These are phyloP conservation scores for Mycena venus DNA, from an alignment of 768 basidiomycete genomes.

Conservation along the genomic window DNA sequence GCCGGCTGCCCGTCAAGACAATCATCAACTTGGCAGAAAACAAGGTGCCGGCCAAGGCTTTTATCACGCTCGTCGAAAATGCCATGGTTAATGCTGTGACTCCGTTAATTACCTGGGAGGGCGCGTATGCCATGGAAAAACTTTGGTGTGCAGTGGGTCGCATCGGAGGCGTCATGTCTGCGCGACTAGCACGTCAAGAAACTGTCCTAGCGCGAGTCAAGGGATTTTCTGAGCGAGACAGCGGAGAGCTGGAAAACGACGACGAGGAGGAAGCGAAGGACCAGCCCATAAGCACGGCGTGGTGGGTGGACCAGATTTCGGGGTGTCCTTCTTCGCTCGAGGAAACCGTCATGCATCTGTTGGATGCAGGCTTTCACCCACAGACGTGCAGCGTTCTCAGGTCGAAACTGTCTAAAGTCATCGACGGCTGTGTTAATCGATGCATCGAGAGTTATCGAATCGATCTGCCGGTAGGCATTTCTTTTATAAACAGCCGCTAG, in stretches of 20 bases:
- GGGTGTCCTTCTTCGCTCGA: constrained; percentile 73
- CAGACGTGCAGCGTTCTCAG: constrained; percentile 60
- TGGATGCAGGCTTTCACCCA: constrained; percentile 74
- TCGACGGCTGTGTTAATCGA: constrained; percentile 58
- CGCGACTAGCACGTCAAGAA: constrained; percentile 54
- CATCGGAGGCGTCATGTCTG: constrained; percentile 56
- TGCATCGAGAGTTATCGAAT: constrained; percentile 61
- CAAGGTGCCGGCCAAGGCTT: constrained; percentile 61
- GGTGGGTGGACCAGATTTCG: constrained; percentile 78
- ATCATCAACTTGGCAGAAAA: constrained; percentile 78
- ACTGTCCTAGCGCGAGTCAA: constrained; percentile 56
- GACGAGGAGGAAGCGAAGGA: constrained; percentile 54
- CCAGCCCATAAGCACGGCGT: constrained; percentile 65
- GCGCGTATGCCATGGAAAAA: constrained; percentile 51
- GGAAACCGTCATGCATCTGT: constrained; percentile 70
- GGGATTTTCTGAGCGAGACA: constrained; percentile 56
- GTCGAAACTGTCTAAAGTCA: constrained; percentile 66
- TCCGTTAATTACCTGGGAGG: constrained; percentile 61
- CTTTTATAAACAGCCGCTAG: no score
- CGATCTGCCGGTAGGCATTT: constrained; percentile 58
- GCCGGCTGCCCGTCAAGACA: constrained; percentile 66
- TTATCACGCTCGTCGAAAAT: constrained; percentile 52
- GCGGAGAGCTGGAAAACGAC: constrained; percentile 52
- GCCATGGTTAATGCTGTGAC: constrained; percentile 38
- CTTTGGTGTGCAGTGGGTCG: constrained; percentile 58